Evolutionary conservation across 176 grass and related monocot species (phyloP), one percentile per base, ranked within the genome.

Genomic region (Bonia amplexicaulis): DNA sequence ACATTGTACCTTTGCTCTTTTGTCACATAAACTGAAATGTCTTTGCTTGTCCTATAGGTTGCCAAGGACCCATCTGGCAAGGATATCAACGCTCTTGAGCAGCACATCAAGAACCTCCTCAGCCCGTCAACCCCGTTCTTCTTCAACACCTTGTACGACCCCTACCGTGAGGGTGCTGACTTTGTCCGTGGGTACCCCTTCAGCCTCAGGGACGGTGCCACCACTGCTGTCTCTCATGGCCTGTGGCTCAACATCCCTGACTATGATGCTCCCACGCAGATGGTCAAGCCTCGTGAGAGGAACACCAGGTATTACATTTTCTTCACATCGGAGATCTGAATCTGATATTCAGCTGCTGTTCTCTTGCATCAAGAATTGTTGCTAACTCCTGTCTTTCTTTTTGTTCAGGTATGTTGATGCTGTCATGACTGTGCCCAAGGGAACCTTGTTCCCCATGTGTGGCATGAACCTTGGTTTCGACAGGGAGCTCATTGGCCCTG

Each of bases 201-300:
- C 90, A 91, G 89, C 87, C 89, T 97, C 14, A 92, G 92, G 64
- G 95, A 97, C 29, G 95, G 92, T 72, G 80, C 63, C 40, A 80
- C 77, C 53, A 97, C 95, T 20, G 95, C 95, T 15, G 86, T 94
- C 35, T 97, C 95, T 46, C 95, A 97, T 2, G 92, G 95, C 46
- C 82, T 97, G 39, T 97, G 95, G 95, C 90, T 97, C 33, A 97
- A 97, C 85, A 93, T 97, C 75, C 95, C 95, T 75, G 95, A 97
- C 85, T 97, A 97, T 65, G 95, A 97, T 91, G 95, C 95, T 57
- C 95, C 92, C 47, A 97, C 92, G 3, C 95, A 97, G 66, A 86
- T 97, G 74, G 92, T 94, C 70, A 97, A 97, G 78, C 95, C 95
- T 58, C 89, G 73, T 40, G 95, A 97, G 85, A 97, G 95, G 80